These are phyloP conservation scores for Trichoderma sp. DNA, from an alignment of 2,329 filamentous ascomycete species.

Conservation along the genomic window DNA sequence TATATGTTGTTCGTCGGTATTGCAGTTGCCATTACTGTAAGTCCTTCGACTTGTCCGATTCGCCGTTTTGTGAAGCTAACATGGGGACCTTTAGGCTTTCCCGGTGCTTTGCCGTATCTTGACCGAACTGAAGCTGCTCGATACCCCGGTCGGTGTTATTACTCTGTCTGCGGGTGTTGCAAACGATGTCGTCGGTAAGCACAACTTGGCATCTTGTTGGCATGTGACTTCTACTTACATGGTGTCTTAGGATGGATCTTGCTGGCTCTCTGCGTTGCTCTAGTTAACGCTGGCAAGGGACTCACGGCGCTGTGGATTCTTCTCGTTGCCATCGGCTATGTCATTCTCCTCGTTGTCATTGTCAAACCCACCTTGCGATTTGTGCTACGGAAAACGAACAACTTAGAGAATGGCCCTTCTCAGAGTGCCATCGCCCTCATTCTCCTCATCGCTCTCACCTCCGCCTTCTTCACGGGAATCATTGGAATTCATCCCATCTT, in stretches of 20 bases:
- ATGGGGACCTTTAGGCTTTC: slow-evolving; percentile 65
- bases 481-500: slow-evolving; percentile 96
- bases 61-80: slow-evolving; percentile 74
- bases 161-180: slow-evolving; percentile 87
- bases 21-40: slow-evolving; percentile 78
- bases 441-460: slow-evolving; percentile 72
- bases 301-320: slow-evolving; percentile 83
- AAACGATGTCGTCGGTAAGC: slow-evolving; percentile 65
- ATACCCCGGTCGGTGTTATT: slow-evolving; percentile 81
- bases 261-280: slow-evolving; percentile 85
- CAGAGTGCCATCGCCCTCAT: slow-evolving; percentile 83
- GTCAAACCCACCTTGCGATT: slow-evolving; percentile 74
- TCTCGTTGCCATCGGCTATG: slow-evolving; percentile 71
- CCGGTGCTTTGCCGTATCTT: slow-evolving; percentile 92
- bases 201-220: neutral
- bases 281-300: slow-evolving; percentile 84
- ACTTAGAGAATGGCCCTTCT: slow-evolving; percentile 82
- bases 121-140: slow-evolving; percentile 82
- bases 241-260: slow-evolving; percentile 66
- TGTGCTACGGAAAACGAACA: slow-evolving; percentile 70
- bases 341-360: slow-evolving; percentile 69
- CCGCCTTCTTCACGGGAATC: slow-evolving; percentile 81
- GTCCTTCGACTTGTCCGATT: neutral
- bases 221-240: neutral
- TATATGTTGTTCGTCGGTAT: slow-evolving; percentile 81